These are phyloP conservation scores for Pittosporum tobira DNA, from an alignment of 129 eudicot genomes.

Conservation along the genomic window DNA sequence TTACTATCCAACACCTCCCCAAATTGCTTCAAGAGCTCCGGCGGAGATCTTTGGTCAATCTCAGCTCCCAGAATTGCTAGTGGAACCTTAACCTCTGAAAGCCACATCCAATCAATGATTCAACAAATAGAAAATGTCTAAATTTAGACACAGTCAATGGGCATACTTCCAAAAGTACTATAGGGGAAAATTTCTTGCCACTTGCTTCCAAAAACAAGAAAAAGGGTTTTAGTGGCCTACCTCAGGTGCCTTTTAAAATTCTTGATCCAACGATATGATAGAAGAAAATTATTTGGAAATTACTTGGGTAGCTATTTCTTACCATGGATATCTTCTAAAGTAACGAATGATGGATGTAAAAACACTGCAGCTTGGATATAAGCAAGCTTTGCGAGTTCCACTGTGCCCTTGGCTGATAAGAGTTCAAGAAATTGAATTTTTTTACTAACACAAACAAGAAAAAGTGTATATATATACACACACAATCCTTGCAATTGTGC, in stretches of 20 bases:
- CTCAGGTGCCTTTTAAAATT: not conserved
- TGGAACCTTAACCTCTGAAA: conserved; percentile 64
- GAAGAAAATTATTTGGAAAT: not conserved
- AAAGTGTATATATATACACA: not conserved
- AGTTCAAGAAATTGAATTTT: not conserved
- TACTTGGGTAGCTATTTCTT: conserved; percentile 2
- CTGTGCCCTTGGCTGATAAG: conserved; percentile 39
- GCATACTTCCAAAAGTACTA: too few relatives aligned
- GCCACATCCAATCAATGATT: conserved; percentile 2
- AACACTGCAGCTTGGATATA: conserved; percentile 50
- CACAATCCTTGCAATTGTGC: too few relatives aligned
- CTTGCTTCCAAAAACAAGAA: not conserved
- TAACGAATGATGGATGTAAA: conserved; percentile 63
- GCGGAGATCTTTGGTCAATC: conserved; percentile 56
- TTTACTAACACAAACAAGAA: not conserved
- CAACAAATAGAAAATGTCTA: not conserved
- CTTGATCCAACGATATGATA: not conserved
- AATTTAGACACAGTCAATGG: not conserved
- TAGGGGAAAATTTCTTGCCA: not conserved
- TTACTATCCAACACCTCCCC: conserved; percentile 50
- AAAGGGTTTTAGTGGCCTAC: not conserved
- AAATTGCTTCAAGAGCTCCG: conserved; percentile 54
- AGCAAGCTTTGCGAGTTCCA: conserved; percentile 31
- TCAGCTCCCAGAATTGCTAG: conserved; percentile 71
- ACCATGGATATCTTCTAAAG: conserved; percentile 62